These are phyloP conservation scores for Podospora didyma DNA, from an alignment of 495 filamentous ascomycete species.

Conservation along the genomic window DNA sequence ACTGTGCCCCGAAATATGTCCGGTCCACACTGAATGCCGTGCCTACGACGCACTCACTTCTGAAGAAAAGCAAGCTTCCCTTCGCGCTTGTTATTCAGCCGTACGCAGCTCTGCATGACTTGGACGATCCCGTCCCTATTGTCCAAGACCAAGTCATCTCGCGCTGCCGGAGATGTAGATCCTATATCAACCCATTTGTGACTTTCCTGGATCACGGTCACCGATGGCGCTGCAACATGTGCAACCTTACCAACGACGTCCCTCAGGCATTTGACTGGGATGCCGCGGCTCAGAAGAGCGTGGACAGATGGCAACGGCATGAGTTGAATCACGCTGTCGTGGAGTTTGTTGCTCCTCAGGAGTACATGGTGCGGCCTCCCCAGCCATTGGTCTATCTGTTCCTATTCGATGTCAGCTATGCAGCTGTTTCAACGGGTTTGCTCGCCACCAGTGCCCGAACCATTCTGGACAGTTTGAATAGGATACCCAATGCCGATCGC, in stretches of 20 bases:
- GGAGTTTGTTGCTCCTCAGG: slow-evolving; percentile 95
- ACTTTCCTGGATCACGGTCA: slow-evolving; percentile 96
- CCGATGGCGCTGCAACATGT: slow-evolving; percentile 99
- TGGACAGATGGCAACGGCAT: slow-evolving; percentile 82
- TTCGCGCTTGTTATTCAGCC: slow-evolving; percentile 96
- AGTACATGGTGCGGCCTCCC: slow-evolving; percentile 98
- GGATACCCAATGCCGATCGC: slow-evolving; percentile 95
- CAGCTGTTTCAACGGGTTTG: slow-evolving; percentile 87
- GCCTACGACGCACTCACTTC: slow-evolving; percentile 81
- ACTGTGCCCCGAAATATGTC: slow-evolving; percentile 91
- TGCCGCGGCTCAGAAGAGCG: slow-evolving; percentile 76
- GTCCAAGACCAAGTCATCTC: slow-evolving; percentile 97
- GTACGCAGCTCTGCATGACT: slow-evolving; percentile 86
- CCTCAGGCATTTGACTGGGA: slow-evolving; percentile 99
- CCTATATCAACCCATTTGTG: slow-evolving; percentile 97
- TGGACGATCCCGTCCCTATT: slow-evolving; percentile 84
- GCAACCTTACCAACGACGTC: slow-evolving; percentile 96
- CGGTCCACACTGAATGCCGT: slow-evolving; percentile 92
- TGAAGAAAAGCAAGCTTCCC: slow-evolving; percentile 94
- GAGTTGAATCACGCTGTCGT: slow-evolving; percentile 94
- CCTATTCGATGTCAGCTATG: slow-evolving; percentile 93
- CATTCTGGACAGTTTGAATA: slow-evolving; percentile 90
- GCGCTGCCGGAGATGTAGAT: slow-evolving; percentile 87
- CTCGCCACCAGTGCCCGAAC: slow-evolving; percentile 89
- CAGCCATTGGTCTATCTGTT: slow-evolving; percentile 98